Conservation (phyloP, 768 basidiomycete species). For the Tulasnella sp. region DNA sequence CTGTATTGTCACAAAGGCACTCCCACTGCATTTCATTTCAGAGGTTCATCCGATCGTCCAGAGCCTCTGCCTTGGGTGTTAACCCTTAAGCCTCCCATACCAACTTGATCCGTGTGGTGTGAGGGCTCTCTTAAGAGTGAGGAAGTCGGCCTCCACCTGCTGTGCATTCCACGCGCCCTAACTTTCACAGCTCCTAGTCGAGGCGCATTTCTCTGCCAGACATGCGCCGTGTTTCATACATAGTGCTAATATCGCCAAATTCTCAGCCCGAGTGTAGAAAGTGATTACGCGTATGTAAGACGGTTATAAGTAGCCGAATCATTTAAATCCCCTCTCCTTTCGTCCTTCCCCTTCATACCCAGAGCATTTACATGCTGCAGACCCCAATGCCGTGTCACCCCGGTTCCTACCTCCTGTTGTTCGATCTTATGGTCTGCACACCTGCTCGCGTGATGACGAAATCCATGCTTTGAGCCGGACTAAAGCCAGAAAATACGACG, state of each 20-base stretch:
- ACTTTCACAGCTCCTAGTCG: too few species aligned
- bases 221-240: too few species aligned
- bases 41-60: neutral
- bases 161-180: too few species aligned
- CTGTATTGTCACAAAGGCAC: neutral
- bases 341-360: neutral
- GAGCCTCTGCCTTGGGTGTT: too few species aligned
- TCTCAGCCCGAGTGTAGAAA: neutral
- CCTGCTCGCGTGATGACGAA: slow-evolving; percentile 72
- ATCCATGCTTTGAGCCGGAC: slow-evolving; percentile 63
- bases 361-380: neutral
- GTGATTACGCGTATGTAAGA: neutral
- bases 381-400: too few species aligned
- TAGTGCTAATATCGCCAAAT: too few species aligned
- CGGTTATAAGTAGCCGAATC: neutral
- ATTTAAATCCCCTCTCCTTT: neutral
- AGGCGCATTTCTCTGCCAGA: too few species aligned
- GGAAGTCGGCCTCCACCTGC: too few species aligned
- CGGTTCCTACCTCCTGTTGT: neutral
- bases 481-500: slow-evolving; percentile 75
- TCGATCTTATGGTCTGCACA: slow-evolving; percentile 42
- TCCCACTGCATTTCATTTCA: neutral
- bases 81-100: too few species aligned
- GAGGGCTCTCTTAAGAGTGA: too few species aligned
- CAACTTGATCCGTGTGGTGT: too few species aligned